Evolutionary conservation across 192 early-diverging fungal genomes (phyloP), one percentile per base, ranked within the genome.

Genomic region (Mortierella hygrophila): DNA sequence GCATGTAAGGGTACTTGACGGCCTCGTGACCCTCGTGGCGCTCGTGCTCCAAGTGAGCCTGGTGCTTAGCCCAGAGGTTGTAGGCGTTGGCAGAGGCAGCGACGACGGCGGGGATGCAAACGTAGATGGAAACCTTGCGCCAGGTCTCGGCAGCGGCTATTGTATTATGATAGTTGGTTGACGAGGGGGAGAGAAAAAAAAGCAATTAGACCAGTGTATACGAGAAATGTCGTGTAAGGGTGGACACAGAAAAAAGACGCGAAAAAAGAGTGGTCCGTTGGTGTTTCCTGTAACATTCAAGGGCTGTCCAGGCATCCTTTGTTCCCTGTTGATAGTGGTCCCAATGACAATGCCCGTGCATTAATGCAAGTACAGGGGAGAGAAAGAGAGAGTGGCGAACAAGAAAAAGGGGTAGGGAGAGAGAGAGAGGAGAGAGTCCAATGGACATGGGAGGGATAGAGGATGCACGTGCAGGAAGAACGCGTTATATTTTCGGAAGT

Each of bases 41-140:
- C 75, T 78, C 74, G 72, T 88, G 82, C 76, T 85, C 85, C 74
- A 82, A 74, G 49, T 89, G 89, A 80, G 84, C 88, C 78, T 85
- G 82, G 49, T 90, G 89, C 87, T 82, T 85, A 32, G 80, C 73
- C 40, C 69, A 77, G 42, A 90, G 82, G 78, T 80, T 85, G 71
- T 81, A 76, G 55, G 89, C 83, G 78, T 90, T 90, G 63, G 80
- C 82, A 49, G 83, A 65, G 72, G 86, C 65, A 26, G 79, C 57
- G 49, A 88, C 16, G 70, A 90, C 23, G 35, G 83, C 80, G 42
- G 87, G 81, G 47, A 82, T 74, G 79, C 80, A 82, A 70, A 85
- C 83, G 55, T 85, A 88, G 72, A 90, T 76, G 29, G 89, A 85
- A 18, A 90, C 81, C 70, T 90, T 90, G 78, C 82, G 87, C 89